Evolutionary conservation across 257 asterid species (phyloP).

Genomic region (Penstemon eatonii): DNA sequence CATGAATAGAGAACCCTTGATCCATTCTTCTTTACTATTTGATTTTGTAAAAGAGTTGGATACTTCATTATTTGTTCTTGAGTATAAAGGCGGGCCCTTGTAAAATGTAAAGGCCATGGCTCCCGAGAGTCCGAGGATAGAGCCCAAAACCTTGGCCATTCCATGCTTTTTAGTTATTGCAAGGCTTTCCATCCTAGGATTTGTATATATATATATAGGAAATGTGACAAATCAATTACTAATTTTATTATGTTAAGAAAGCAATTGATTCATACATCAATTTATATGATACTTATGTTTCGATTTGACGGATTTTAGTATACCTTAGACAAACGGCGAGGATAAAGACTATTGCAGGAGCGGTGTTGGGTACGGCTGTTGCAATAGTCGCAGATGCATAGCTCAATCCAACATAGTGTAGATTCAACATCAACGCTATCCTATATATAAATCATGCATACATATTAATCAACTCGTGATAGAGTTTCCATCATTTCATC

Average conservation of each 20-base stretch:
- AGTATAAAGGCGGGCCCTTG: slow-evolving; percentile 54
- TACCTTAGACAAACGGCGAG: slow-evolving; percentile 62
- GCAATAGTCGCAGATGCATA: slow-evolving; percentile 65
- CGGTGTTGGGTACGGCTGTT: slow-evolving; percentile 48
- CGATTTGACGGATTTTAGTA: background rate
- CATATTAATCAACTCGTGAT: background rate
- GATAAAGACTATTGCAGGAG: slow-evolving; percentile 56
- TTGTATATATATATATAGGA: background rate
- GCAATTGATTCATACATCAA: background rate
- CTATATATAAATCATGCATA: slow-evolving; percentile 28
- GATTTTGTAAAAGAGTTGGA: slow-evolving; percentile 12
- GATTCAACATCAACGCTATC: slow-evolving; percentile 47
- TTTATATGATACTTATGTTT: background rate
- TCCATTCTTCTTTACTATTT: slow-evolving; percentile 47
- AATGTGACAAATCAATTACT: too few species aligned
- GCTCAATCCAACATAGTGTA: slow-evolving; percentile 40
- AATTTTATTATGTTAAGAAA: background rate
- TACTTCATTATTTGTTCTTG: slow-evolving; percentile 19
- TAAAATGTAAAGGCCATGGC: slow-evolving; percentile 55
- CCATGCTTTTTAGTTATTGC: slow-evolving; percentile 47
- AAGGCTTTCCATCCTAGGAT: slow-evolving; percentile 47
- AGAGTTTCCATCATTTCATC: background rate
- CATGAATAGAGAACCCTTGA: slow-evolving; percentile 59
- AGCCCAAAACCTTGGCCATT: slow-evolving; percentile 55
- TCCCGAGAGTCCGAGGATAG: slow-evolving; percentile 43